Evolutionary conservation across 2,329 filamentous ascomycete genomes (phyloP), one percentile per base, ranked within the genome.

Genomic region (Fragosphaeria purpurea): DNA sequence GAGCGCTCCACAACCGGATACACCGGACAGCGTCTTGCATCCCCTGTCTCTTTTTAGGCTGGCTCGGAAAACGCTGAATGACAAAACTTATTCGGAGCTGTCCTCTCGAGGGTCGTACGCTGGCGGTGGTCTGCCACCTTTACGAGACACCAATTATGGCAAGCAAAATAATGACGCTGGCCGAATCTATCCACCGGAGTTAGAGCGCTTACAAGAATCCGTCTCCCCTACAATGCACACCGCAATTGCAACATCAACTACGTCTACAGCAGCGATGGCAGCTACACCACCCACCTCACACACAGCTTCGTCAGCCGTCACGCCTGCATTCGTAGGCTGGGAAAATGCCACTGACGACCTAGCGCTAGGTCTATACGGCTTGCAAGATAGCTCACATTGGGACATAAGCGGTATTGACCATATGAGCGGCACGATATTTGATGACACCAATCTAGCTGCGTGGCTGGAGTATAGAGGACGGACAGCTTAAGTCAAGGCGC

Each of bases 401-500:
- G 47, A 49, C 35, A 33, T 49, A n/a, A 22, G 33, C 47, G 47
- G 47, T 5, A 40, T 44, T 11, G 47, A 44, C 7, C 34, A 44
- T 6, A 48, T 43, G 4, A 37, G 22, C 46, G 9, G 22, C 41
- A 44, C 9, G 4, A 30, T 34, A 11, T 48, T 48, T 43, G 46
- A 48, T 33, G 31, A 7, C 38, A 38, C n/a, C n/a, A 13, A 10
- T n/a, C 41, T 48, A 46, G 37, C 40, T 43, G 46, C 39, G 39
- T 46, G 35, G 57, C 41, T 9, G 56, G 56, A 31, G 46, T 52
- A 34, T 74, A 11, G 35, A 37, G 35, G 35, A 22, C 22, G 22
- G 22, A 22, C 22, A 22, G 22, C 22, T 22, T 22, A 22, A 22
- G 22, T 22, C 22, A 22, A 22, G 22, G 22, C 22, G 22, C 22